Evolutionary conservation across 768 basidiomycete species (phyloP).

Genomic region (Suillus ampliporus): DNA sequence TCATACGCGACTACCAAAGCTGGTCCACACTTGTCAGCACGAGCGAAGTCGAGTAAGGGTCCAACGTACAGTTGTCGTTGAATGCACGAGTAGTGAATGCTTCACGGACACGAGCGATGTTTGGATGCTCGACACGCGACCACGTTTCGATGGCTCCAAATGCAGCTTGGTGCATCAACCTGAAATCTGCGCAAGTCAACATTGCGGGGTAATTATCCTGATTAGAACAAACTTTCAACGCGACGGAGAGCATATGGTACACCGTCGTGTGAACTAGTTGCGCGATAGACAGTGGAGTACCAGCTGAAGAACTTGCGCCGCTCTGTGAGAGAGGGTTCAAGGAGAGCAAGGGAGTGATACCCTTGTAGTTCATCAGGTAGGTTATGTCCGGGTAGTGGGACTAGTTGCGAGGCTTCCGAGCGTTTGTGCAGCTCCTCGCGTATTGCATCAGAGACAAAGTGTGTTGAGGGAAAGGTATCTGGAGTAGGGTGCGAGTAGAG

Average conservation of each 20-base stretch:
- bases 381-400: slow-evolving; percentile 49
- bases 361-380: slow-evolving; percentile 90
- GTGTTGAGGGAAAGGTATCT: slow-evolving; percentile 58
- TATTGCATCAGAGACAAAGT: slow-evolving; percentile 86
- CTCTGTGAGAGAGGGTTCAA: slow-evolving; percentile 65
- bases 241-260: slow-evolving; percentile 77
- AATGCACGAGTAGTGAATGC: slow-evolving; percentile 96
- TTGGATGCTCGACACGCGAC: slow-evolving; percentile 85
- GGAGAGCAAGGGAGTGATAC: slow-evolving; percentile 85
- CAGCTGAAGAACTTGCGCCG: slow-evolving; percentile 80
- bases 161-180: slow-evolving; percentile 80
- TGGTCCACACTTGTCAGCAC: slow-evolving; percentile 34
- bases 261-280: slow-evolving; percentile 78
- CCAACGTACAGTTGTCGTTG: slow-evolving; percentile 81
- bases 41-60: neutral
- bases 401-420: slow-evolving; percentile 47
- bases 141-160: slow-evolving; percentile 86
- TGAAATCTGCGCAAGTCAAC: slow-evolving; percentile 64
- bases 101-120: slow-evolving; percentile 81
- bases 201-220: slow-evolving; percentile 12
- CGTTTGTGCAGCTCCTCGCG: slow-evolving; percentile 63
- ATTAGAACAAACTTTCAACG: slow-evolving; percentile 71
- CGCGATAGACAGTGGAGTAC: slow-evolving; percentile 85
- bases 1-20: slow-evolving; percentile 93
- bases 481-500: slow-evolving; percentile 81